Evolutionary conservation across 2,329 filamentous ascomycete genomes (phyloP).

Genomic region (Colletotrichum lentis): DNA sequence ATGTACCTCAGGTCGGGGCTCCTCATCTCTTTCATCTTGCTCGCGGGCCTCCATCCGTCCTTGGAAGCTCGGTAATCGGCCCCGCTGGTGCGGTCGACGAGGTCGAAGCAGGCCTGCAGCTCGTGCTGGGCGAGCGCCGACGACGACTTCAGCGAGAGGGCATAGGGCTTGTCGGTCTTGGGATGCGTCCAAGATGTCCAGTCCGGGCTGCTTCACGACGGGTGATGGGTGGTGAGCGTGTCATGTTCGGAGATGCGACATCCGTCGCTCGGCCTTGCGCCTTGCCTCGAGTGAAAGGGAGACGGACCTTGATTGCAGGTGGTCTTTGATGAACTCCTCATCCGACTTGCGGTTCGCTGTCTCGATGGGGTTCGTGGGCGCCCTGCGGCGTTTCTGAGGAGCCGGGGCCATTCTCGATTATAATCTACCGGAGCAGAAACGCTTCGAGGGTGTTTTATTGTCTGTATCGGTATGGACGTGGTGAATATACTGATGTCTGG

Average conservation of each 20-base stretch:
- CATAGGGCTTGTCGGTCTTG: constrained; percentile 50
- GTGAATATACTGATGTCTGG: too few species aligned
- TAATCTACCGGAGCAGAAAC: too few species aligned
- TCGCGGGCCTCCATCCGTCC: constrained; percentile 67
- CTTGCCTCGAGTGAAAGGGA: neutral
- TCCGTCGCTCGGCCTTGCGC: constrained; percentile 35
- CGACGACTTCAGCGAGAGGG: constrained; percentile 54
- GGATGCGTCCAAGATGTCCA: constrained; percentile 63
- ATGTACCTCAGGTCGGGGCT: constrained; percentile 74
- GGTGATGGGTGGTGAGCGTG: neutral
- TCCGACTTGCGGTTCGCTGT: constrained; percentile 58
- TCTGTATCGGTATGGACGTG: too few species aligned
- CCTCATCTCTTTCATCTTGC: constrained; percentile 74
- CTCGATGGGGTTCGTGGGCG: constrained; percentile 53
- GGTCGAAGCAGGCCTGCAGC: constrained; percentile 60
- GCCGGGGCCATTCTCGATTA: neutral
- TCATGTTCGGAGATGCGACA: neutral
- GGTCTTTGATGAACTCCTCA: constrained; percentile 57
- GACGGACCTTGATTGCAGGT: constrained; percentile 56
- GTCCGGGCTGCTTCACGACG: constrained; percentile 35
- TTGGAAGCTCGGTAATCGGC: constrained; percentile 70
- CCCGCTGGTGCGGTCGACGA: constrained; percentile 71
- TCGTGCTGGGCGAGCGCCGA: constrained; percentile 53
- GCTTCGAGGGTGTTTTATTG: too few species aligned
- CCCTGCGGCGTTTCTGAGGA: constrained; percentile 38